Conservation (phyloP, 2,329 filamentous ascomycete species). For the Fusarium papillatum region DNA sequence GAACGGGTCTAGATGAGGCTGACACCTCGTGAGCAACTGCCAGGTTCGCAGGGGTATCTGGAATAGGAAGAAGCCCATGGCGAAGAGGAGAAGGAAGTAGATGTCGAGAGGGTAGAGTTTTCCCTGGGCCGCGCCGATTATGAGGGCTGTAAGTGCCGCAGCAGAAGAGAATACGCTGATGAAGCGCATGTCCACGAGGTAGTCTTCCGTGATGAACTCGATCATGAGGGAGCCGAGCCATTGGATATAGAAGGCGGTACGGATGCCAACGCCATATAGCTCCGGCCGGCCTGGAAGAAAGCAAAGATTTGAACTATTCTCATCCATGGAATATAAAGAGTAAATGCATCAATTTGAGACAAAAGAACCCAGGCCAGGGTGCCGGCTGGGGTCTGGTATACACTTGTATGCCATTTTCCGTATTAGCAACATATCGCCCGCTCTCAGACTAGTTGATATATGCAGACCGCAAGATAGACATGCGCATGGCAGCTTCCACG, state of each 20-base stretch:
- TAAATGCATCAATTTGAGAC: neutral
- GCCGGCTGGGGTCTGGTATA: conserved; percentile 24
- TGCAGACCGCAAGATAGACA: conserved; percentile 5
- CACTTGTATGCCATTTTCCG: conserved; percentile 38
- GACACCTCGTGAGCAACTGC: conserved; percentile 48
- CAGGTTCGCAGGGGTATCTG: conserved; percentile 51
- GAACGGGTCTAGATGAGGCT: conserved; percentile 48
- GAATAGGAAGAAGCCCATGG: conserved; percentile 48
- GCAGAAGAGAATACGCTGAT: conserved; percentile 50
- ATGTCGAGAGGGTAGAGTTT: conserved; percentile 47
- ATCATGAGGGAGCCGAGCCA: conserved; percentile 51
- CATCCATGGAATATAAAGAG: conserved; percentile 3
- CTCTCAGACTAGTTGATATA: neutral
- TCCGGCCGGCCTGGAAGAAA: conserved; percentile 43
- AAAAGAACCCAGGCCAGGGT: neutral
- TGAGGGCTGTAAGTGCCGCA: conserved; percentile 43
- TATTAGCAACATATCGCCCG: neutral
- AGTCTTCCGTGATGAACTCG: conserved; percentile 46
- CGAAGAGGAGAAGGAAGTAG: conserved; percentile 49
- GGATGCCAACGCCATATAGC: conserved; percentile 53
- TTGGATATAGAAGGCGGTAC: conserved; percentile 51
- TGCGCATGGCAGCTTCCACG: conserved; percentile 16
- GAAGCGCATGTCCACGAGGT: conserved; percentile 47
- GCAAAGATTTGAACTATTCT: conserved; percentile 35
- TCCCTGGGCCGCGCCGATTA: conserved; percentile 40